Conservation (phyloP, 257 asterid species). For the Ophiorrhiza pumila region DNA sequence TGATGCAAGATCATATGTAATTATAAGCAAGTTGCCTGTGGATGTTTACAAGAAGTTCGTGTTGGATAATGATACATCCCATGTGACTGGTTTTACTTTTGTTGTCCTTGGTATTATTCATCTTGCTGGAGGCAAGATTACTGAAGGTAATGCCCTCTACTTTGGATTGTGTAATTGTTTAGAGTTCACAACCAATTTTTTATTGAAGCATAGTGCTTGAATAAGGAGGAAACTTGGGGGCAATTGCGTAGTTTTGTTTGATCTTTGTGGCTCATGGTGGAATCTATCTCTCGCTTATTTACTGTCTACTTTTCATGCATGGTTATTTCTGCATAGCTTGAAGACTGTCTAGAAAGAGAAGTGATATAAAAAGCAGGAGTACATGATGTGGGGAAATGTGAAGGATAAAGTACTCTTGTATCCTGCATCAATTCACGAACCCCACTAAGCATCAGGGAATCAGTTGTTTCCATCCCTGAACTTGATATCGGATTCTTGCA, state of each 20-base stretch:
- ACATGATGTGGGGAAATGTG: neutral
- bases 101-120: slow-evolving; percentile 66
- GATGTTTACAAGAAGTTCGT: slow-evolving; percentile 58
- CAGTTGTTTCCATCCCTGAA: no score
- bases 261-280: neutral
- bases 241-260: neutral
- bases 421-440: neutral
- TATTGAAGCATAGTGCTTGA: slow-evolving; percentile 1
- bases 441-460: neutral
- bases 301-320: neutral
- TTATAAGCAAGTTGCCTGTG: slow-evolving; percentile 63
- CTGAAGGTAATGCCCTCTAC: slow-evolving; percentile 61
- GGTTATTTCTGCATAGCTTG: neutral
- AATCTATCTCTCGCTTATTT: neutral
- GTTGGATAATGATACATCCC: slow-evolving; percentile 54
- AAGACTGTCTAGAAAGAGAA: neutral
- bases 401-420: neutral
- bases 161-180: neutral
- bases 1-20: slow-evolving; percentile 75
- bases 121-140: slow-evolving; percentile 70
- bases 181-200: neutral
- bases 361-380: neutral
- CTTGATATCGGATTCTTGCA: neutral
- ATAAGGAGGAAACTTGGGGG: neutral
- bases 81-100: slow-evolving; percentile 65